Evolutionary conservation across 176 grass and related monocot genomes (phyloP), one percentile per base, ranked within the genome.

Genomic region (Carex myosuroides): DNA sequence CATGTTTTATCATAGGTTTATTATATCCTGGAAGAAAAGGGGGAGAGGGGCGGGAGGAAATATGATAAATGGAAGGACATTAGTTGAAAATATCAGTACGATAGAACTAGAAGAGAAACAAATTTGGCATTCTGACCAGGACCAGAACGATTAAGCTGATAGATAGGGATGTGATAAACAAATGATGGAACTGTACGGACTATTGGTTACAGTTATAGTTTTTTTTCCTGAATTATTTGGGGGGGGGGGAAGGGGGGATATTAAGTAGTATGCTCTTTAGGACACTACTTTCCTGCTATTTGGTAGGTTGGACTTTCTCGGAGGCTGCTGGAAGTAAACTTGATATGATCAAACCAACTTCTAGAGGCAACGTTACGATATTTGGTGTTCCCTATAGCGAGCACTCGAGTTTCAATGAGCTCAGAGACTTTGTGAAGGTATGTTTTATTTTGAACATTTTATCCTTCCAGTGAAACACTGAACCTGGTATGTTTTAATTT

Each of bases 371-470:
- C 9, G 33, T 92, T 33, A 92, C 90, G 64, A 90, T 95, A 13
- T 95, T 89, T 61, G 93, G 93, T 90, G 91, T 92, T 44, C 92
- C 92, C 86, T 94, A 94, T 79, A 94, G 92, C 0, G 88, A 94
- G 56, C 92, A 94, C 84, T 94, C 92, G 79, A 94, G 92, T 90
- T 92, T 94, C 48, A 85, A 70, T 60, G 92, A 92, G 80, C 84
- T 94, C 41, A 84, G 77, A 83, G 88, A 92, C 65, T 94, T 94
- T 90, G 84, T 92, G 84, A 94, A 74, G 90, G 92, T 94, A 76
- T 55, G 46, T 55, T 76, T 29, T 55, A 76, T 16, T 76, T 54
- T 76, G 71, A 30, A 3, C 3, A 5, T 53, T 30, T 54, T 10
- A 54, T 75, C 22, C 1, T 52, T 53, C 54, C 33, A 35, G 33